Evolutionary conservation across 495 filamentous ascomycete genomes (phyloP), one percentile per base, ranked within the genome.

Genomic region (Xanthoparmelia taractica): DNA sequence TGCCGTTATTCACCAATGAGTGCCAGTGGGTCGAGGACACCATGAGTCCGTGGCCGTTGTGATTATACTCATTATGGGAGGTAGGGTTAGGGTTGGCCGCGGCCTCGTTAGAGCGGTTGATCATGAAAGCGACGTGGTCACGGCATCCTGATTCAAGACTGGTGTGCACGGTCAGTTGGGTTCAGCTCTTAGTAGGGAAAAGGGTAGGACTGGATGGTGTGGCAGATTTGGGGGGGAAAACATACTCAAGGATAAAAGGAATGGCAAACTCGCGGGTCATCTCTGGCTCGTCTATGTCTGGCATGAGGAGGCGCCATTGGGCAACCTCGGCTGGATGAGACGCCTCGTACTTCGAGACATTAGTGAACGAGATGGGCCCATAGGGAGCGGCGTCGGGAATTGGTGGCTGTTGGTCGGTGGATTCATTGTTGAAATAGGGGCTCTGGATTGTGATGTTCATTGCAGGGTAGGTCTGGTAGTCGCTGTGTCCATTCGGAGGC

Each of bases 141-240:
- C 95, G 93, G 81, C 94, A 98, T 13, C 91, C 91, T 67, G 85
- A 84, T 81, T 98, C 94, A 74, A 98, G 86, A 73, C 93, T 97
- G 75, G 33, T 56, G 50, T 40, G 23, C 38, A 8, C 37, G 23
- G 7, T 63, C 38, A 63, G 60, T n/a, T 3, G 6, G 18, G 0
- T 25, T n/a, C 31, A 34, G 15, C 2, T 18, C 5, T 12, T 41
- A 7, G 25, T 13, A 41, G 15, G 23, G 13, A 18, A 45, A 17
- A 20, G 7, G 20, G 2, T 33, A 20, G 10, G 17, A 45, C 34
- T 29, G 45, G 54, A 59, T n/a, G 38, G 52, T n/a, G 25, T 38
- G 55, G 55, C 36, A n/a, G 37, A 45, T 43, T 29, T 20, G 47
- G 54, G 27, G 8, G 54, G 55, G 66, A 20, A 61, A 71, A 84